Conservation (phyloP, 495 filamentous ascomycete genomes). For the Penicillium crystallinum region DNA sequence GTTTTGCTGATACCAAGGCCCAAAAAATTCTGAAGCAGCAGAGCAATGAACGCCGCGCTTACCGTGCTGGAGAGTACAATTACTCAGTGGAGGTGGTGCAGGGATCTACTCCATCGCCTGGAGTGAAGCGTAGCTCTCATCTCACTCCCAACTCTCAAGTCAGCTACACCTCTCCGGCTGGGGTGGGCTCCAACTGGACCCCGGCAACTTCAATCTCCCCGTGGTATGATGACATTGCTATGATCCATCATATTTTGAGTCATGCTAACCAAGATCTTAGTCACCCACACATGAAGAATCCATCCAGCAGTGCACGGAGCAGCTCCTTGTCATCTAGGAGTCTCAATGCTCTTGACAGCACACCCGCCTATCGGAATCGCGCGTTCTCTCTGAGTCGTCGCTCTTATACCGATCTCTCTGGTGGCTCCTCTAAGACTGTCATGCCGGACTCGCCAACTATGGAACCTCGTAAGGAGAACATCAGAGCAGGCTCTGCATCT, state of each 20-base stretch:
- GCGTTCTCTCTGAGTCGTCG: slow-evolving; percentile 20
- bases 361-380: slow-evolving; percentile 26
- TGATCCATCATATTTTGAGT: background rate
- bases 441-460: slow-evolving; percentile 25
- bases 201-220: slow-evolving; percentile 48
- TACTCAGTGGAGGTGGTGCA: slow-evolving; percentile 47
- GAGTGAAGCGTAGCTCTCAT: slow-evolving; percentile 29
- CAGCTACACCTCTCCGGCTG: slow-evolving; percentile 39
- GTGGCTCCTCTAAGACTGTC: slow-evolving; percentile 29
- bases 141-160: slow-evolving; percentile 39
- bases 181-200: slow-evolving; percentile 39
- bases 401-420: slow-evolving; percentile 28
- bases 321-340: slow-evolving; percentile 30
- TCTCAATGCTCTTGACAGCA: slow-evolving; percentile 27
- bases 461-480: slow-evolving; percentile 29
- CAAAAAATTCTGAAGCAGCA: slow-evolving; percentile 95
- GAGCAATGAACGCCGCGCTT: slow-evolving; percentile 86
- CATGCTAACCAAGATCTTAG: slow-evolving; percentile 28
- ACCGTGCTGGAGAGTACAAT: slow-evolving; percentile 93
- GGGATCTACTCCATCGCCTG: slow-evolving; percentile 39
- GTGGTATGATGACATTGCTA: slow-evolving; percentile 29
- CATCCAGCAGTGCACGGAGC: slow-evolving; percentile 23
- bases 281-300: slow-evolving; percentile 33
- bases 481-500: slow-evolving; percentile 31
- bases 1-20: slow-evolving; percentile 91